These are phyloP conservation scores for Pelagomonas calceolata DNA, from an alignment of 108 stramenopile species.

Conservation along the genomic window DNA sequence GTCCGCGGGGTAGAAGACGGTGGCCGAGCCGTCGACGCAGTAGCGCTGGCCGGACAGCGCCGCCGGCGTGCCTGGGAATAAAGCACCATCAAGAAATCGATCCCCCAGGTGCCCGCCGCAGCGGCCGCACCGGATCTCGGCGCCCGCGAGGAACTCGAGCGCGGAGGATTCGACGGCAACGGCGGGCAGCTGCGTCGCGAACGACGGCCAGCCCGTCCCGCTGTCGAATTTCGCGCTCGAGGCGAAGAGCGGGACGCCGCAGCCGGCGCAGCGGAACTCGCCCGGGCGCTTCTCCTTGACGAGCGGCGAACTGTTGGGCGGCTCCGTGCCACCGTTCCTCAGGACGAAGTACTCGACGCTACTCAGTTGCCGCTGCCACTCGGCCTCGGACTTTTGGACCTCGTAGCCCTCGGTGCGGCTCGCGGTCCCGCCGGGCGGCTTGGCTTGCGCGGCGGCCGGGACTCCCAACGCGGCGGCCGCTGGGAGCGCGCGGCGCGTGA, in stretches of 20 bases:
- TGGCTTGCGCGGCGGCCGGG: too few species aligned
- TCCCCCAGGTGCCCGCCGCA: slow-evolving; percentile 83
- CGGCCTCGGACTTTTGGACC: not conserved
- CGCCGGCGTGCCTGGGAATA: slow-evolving; percentile 10
- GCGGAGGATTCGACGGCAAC: not conserved
- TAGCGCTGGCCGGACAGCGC: slow-evolving; percentile 48
- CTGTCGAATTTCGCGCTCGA: slow-evolving; percentile 57
- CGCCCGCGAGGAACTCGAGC: not conserved
- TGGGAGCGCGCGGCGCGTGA: too few species aligned
- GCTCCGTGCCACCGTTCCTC: not conserved
- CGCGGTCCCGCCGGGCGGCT: too few species aligned
- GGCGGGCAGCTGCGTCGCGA: slow-evolving; percentile 1
- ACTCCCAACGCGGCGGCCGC: too few species aligned
- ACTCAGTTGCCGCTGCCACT: not conserved
- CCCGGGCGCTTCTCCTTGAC: slow-evolving; percentile 58
- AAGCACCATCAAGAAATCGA: slow-evolving; percentile 45
- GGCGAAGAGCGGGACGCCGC: slow-evolving; percentile 63
- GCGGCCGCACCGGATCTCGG: slow-evolving; percentile 43
- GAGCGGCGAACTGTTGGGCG: not conserved
- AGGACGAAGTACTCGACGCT: not conserved
- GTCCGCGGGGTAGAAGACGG: slow-evolving; percentile 16
- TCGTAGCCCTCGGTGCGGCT: not conserved
- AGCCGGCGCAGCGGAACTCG: slow-evolving; percentile 60
- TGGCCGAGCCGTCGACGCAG: slow-evolving; percentile 54
- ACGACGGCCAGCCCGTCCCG: slow-evolving; percentile 68